These are phyloP conservation scores for Rutstroemia sp. DNA, from an alignment of 2,329 filamentous ascomycete species.

Conservation along the genomic window DNA sequence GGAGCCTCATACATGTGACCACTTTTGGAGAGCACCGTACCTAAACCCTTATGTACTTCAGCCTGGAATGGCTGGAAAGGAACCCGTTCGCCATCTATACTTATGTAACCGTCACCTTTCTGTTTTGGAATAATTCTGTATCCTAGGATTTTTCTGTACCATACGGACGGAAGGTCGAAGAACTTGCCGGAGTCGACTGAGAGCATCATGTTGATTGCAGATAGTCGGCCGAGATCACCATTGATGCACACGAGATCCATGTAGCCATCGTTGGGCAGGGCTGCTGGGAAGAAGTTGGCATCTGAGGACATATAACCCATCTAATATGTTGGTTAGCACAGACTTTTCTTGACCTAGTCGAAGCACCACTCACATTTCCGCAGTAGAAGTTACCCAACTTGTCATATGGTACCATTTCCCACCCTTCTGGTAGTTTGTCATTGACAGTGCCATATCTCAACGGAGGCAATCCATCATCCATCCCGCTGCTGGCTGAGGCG, in stretches of 20 bases:
- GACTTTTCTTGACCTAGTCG: too few species aligned
- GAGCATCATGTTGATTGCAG: slow-evolving; percentile 62
- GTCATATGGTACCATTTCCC: slow-evolving; percentile 66
- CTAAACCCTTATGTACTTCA: slow-evolving; percentile 77
- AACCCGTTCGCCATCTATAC: slow-evolving; percentile 84
- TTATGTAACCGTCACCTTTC: slow-evolving; percentile 73
- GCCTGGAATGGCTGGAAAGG: slow-evolving; percentile 88
- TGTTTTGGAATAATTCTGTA: slow-evolving; percentile 76
- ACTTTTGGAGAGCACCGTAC: slow-evolving; percentile 73
- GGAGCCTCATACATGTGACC: slow-evolving; percentile 62
- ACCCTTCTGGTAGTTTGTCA: slow-evolving; percentile 68
- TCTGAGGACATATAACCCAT: slow-evolving; percentile 89
- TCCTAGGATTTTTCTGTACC: slow-evolving; percentile 78
- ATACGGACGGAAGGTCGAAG: slow-evolving; percentile 71
- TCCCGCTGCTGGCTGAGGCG: slow-evolving; percentile 25
- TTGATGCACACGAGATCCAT: slow-evolving; percentile 79
- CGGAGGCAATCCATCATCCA: slow-evolving; percentile 53
- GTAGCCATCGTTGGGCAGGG: slow-evolving; percentile 74
- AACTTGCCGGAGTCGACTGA: slow-evolving; percentile 66
- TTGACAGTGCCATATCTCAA: slow-evolving; percentile 74
- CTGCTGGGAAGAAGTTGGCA: slow-evolving; percentile 78
- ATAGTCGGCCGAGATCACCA: slow-evolving; percentile 62
- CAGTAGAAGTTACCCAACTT: slow-evolving; percentile 88
- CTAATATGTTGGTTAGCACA: slow-evolving; percentile 31
- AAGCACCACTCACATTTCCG: slow-evolving; percentile 59